Conservation (phyloP, 2,329 filamentous ascomycete species). For the Exophiala alcalophila region DNA sequence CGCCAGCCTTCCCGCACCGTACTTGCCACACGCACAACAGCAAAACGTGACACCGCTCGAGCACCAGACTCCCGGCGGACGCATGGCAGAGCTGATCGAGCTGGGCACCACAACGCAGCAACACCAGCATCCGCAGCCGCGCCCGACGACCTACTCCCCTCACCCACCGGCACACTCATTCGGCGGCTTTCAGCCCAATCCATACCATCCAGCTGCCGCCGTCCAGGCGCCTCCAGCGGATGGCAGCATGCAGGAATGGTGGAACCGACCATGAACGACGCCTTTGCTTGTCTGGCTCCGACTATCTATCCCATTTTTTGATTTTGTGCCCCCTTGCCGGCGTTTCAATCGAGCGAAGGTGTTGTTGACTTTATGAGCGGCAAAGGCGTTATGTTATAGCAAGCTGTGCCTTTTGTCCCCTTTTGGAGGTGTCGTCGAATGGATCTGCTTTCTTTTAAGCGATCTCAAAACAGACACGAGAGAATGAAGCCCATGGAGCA, state of each 20-base stretch:
- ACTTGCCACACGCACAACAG: conserved; percentile 10
- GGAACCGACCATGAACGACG: conserved; percentile 12
- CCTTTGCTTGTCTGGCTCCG: too few relatives aligned
- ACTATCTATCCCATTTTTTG: too few relatives aligned
- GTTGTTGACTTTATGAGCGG: too few relatives aligned
- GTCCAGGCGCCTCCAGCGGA: neutral
- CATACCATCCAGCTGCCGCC: neutral
- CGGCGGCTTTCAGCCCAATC: conserved; percentile 1
- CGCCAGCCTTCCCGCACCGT: conserved; percentile 14
- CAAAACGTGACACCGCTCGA: conserved; percentile 12
- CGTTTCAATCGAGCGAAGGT: too few relatives aligned
- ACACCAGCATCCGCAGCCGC: conserved; percentile 9
- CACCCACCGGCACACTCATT: neutral
- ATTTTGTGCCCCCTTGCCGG: too few relatives aligned
- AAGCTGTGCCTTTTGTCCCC: too few relatives aligned
- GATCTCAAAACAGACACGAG: too few relatives aligned
- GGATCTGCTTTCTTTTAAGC: too few relatives aligned
- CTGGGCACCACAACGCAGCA: conserved; percentile 9
- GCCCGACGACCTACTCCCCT: conserved; percentile 8
- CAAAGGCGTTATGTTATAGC: too few relatives aligned
- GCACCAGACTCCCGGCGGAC: conserved; percentile 21
- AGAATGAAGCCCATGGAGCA: too few relatives aligned
- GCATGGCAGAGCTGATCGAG: conserved; percentile 30
- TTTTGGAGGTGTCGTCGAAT: too few relatives aligned
- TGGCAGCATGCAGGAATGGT: conserved; percentile 22